Evolutionary conservation across 805 yeast species (phyloP).

Genomic region (Metschnikowia aberdeeniae): DNA sequence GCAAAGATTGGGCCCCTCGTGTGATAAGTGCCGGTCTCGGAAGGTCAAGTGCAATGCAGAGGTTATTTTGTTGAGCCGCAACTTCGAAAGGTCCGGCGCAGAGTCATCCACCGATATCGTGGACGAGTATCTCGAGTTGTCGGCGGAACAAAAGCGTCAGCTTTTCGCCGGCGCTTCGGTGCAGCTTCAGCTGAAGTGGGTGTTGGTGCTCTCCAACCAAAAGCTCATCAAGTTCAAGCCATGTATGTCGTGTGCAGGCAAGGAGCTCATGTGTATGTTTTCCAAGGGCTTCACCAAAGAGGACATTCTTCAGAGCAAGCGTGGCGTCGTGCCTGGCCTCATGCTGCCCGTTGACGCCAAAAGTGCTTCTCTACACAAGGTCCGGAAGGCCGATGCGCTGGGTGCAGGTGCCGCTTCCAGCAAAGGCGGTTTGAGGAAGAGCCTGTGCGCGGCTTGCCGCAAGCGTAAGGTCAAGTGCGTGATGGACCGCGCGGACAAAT

Average conservation of each 20-base stretch:
- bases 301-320: conserved; percentile 44
- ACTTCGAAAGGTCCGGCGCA: conserved; percentile 5
- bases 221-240: conserved; percentile 48
- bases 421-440: conserved; percentile 24
- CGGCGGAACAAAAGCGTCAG: conserved; percentile 10
- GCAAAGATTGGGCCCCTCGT: conserved; percentile 71
- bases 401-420: neutral
- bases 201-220: conserved; percentile 21
- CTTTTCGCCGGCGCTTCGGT: conserved; percentile 17
- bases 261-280: conserved; percentile 47
- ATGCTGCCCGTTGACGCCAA: conserved; percentile 3
- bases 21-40: conserved; percentile 65
- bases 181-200: conserved; percentile 11
- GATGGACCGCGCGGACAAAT: conserved; percentile 27
- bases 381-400: conserved; percentile 10
- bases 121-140: conserved; percentile 11
- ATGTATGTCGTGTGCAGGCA: conserved; percentile 52
- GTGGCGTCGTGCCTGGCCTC: conserved; percentile 5
- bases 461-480: conserved; percentile 43
- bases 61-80: conserved; percentile 38
- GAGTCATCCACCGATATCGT: conserved; percentile 1
- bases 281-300: conserved; percentile 65
- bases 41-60: conserved; percentile 74
- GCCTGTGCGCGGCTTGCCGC: conserved; percentile 39
- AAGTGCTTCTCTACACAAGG: conserved; percentile 6